These are phyloP conservation scores for Paraleonurus japonicus DNA, from an alignment of 257 asterid genomes.

Conservation along the genomic window DNA sequence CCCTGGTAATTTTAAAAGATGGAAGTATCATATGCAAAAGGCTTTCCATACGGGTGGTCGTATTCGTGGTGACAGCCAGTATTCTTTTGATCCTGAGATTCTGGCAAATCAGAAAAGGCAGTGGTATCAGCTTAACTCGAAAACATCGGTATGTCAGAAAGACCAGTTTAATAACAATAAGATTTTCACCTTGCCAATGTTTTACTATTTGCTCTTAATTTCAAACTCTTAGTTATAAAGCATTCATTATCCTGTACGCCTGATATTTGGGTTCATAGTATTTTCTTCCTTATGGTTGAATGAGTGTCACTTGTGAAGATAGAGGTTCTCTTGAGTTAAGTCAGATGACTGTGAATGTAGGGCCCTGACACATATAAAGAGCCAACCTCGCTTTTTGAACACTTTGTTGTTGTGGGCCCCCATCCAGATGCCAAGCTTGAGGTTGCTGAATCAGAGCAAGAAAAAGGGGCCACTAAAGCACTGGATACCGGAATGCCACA, in stretches of 20 bases:
- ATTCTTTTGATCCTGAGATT: slow-evolving; percentile 79
- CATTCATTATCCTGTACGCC: neutral
- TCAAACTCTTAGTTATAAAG: neutral
- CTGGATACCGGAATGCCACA: slow-evolving; percentile 38
- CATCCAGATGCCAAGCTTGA: slow-evolving; percentile 84
- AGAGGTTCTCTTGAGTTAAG: slow-evolving; percentile 22
- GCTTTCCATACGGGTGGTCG: slow-evolving; percentile 62
- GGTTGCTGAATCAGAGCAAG: slow-evolving; percentile 72
- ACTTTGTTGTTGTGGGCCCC: slow-evolving; percentile 80
- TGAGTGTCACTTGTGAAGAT: slow-evolving; percentile 17
- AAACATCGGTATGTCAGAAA: slow-evolving; percentile 49
- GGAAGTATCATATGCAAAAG: slow-evolving; percentile 66
- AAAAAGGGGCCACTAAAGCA: slow-evolving; percentile 42
- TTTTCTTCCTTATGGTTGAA: slow-evolving; percentile 16
- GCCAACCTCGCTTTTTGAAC: slow-evolving; percentile 80
- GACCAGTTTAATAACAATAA: neutral
- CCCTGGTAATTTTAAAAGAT: slow-evolving; percentile 41
- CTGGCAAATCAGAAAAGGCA: slow-evolving; percentile 90
- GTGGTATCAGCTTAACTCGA: slow-evolving; percentile 85
- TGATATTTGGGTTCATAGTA: neutral
- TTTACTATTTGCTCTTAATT: slow-evolving; percentile 1
- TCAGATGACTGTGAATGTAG: slow-evolving; percentile 48
- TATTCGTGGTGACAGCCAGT: slow-evolving; percentile 41
- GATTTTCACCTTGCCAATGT: neutral
- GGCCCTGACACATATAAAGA: slow-evolving; percentile 75